These are phyloP conservation scores for Amanita muscaria DNA, from an alignment of 768 basidiomycete species.

Conservation along the genomic window DNA sequence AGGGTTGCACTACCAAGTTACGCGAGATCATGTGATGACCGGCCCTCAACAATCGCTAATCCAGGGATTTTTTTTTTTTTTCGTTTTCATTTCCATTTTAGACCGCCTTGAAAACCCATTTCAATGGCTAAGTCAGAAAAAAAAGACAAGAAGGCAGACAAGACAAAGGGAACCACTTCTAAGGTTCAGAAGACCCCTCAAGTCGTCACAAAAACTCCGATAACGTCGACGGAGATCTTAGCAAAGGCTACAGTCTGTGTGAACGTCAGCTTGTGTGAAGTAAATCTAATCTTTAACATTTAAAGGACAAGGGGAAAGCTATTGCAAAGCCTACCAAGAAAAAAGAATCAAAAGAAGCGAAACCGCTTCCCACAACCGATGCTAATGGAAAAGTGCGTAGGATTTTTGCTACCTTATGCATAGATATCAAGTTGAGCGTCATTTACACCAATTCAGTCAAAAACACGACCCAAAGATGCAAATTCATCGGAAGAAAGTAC, in stretches of 20 bases:
- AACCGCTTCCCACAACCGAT: constrained; percentile 16
- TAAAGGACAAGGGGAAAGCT: constrained; percentile 8
- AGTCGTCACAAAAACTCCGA: constrained; percentile 12
- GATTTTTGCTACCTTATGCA: constrained; percentile 1
- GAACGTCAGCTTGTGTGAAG: neutral
- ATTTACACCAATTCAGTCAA: constrained; percentile 7
- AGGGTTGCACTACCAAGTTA: no score
- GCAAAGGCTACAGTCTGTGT: constrained; percentile 17
- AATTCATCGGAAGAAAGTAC: constrained; percentile 37
- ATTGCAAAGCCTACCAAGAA: constrained; percentile 16
- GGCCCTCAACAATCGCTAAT: constrained; percentile 24
- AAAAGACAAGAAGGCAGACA: constrained; percentile 33
- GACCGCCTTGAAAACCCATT: no score
- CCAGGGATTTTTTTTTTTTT: constrained; percentile 11
- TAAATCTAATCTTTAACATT: constrained; percentile 6
- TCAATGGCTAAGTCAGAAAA: constrained; percentile 43
- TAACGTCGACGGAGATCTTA: constrained; percentile 17
- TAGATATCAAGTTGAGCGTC: neutral
- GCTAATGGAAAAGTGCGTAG: constrained; percentile 26
- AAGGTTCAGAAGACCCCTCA: constrained; percentile 19
- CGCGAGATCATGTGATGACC: constrained; percentile 18
- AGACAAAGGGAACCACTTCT: constrained; percentile 20
- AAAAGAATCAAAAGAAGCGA: constrained; percentile 28
- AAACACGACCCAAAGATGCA: constrained; percentile 14
- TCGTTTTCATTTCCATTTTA: constrained; percentile 12